A percentile compares a stretch with the other conserved stretches of the same genome.
phyloP scores from a whole-genome alignment of 345 rosid species.

The Eucalyptus decipiens region DNA sequence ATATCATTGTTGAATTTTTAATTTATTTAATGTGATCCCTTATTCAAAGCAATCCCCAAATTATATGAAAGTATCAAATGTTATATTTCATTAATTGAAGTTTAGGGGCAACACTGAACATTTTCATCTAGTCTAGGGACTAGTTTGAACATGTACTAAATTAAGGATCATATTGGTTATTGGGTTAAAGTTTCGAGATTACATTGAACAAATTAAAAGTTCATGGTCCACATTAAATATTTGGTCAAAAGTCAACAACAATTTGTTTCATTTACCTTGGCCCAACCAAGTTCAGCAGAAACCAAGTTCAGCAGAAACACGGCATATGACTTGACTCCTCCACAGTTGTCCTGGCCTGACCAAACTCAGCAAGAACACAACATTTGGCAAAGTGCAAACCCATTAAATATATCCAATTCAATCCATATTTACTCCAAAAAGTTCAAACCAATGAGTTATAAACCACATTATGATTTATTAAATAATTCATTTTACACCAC shows the following conservation, averaged over 20 bases:
- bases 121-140: neutral
- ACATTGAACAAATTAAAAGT: neutral
- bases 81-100: too few relatives aligned
- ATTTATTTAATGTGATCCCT: neutral
- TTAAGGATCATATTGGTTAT: neutral
- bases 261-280: neutral
- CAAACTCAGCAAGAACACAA: neutral
- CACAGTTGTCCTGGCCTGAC: neutral
- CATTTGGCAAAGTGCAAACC: neutral
- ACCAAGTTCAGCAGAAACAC: neutral
- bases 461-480: neutral
- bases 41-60: neutral
- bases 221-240: neutral
- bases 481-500: neutral
- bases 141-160: neutral
- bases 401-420: neutral
- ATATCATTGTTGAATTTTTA: too few relatives aligned
- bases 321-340: neutral
- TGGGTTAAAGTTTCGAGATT: neutral
- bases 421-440: neutral
- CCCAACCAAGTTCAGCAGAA: neutral
- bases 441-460: neutral
- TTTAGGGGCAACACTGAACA: neutral
- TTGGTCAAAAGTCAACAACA: neutral
- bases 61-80: neutral